Conservation (phyloP, 2,329 filamentous ascomycete genomes). For the Claviceps africana region DNA sequence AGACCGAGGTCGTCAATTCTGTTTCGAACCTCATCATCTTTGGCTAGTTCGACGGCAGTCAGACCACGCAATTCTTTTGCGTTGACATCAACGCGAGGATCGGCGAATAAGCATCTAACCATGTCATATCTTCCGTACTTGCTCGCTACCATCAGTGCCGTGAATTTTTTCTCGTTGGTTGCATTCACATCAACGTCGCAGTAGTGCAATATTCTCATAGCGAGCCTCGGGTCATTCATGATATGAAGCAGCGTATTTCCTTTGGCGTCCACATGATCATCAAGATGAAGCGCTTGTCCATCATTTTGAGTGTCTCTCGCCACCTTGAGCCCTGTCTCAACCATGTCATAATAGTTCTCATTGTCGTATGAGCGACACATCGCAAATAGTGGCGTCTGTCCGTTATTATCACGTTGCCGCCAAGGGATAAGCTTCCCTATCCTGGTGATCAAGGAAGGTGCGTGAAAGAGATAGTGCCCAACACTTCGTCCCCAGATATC, state of each 20-base stretch:
- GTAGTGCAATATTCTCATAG: constrained; percentile 58
- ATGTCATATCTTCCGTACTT: constrained; percentile 94
- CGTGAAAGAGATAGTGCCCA: constrained; percentile 93
- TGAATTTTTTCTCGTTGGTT: constrained; percentile 88
- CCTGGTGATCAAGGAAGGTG: constrained; percentile 61
- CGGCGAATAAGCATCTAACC: constrained; percentile 75
- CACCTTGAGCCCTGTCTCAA: constrained; percentile 62
- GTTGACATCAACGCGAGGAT: constrained; percentile 73
- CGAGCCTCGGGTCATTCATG: constrained; percentile 71
- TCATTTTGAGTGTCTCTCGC: constrained; percentile 66
- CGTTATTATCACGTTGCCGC: constrained; percentile 86
- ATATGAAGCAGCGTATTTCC: constrained; percentile 95
- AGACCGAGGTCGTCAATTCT: constrained; percentile 88
- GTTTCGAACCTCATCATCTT: constrained; percentile 94
- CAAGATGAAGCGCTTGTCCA: constrained; percentile 66
- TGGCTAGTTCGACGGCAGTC: constrained; percentile 89
- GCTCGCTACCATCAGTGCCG: constrained; percentile 92
- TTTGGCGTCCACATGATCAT: constrained; percentile 84
- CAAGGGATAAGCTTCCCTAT: constrained; percentile 74
- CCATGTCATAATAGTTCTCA: constrained; percentile 73
- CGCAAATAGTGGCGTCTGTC: constrained; percentile 93
- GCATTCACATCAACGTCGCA: constrained; percentile 96
- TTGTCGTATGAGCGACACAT: constrained; percentile 94
- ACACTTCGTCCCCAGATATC: constrained; percentile 78
- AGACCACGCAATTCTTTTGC: constrained; percentile 76